Evolutionary conservation across 2,329 filamentous ascomycete genomes (phyloP), one percentile per base, ranked within the genome.

Genomic region (Pseudopyricularia cyperi): DNA sequence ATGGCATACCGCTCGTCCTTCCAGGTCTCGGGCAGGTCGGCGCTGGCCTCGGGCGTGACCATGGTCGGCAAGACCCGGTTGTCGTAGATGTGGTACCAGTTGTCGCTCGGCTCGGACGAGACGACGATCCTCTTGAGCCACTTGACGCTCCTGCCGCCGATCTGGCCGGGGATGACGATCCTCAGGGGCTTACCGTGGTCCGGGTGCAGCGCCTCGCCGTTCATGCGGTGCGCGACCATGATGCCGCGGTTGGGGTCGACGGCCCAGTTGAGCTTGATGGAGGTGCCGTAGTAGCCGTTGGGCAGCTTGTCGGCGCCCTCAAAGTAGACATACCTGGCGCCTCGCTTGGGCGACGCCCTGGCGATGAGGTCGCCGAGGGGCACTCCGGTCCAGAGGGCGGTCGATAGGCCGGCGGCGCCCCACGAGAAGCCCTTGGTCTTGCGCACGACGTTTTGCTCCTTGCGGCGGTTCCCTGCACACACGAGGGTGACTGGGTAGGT

Each of bases 61-160:
- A 83, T 90, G 0, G 89, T 95, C 57, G 90, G 90, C 37, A 96
- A 69, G 1, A 96, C 89, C 54, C 89, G 75, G 63, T 96, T 96
- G 65, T 96, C 90, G 66, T 93, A 90, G 56, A 94, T 89, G 65
- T 96, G 90, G 61, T 95, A 95, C 88, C 89, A 95, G 62, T 94
- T 95, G 56, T 91, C 84, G 62, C 89, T 95, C 0, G 89, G 89
- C 24, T 75, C 72, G 9, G 82, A 77, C 0, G 89, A 91, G 50
- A 96, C 66, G 44, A 89, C 85, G 55, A 96, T 76, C 57, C 75
- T 83, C 69, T 84, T 91, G 54, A 96, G 65, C 90, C 90, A 96
- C 66, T 96, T 96, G 32, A 96, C 89, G 64, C 88, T 95, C 56
- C 90, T 77, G 1, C 89, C 90, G 33, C 90, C 90, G 55, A 96